Base-by-base conservation (phyloP, 2,329 filamentous ascomycete species). In the Fusarium pseudograminearum region DNA sequence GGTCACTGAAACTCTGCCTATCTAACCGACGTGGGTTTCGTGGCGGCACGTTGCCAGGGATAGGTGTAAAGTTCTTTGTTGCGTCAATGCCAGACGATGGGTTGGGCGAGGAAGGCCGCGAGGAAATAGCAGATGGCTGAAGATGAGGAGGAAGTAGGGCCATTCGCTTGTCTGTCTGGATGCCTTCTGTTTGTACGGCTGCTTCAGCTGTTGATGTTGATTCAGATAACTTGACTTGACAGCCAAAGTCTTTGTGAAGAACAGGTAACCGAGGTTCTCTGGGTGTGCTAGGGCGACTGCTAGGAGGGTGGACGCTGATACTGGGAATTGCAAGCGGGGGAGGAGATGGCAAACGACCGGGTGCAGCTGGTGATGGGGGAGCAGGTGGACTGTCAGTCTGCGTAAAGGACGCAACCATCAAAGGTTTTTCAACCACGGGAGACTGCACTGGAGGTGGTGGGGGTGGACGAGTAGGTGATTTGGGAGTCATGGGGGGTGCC, bases 281-380 rank as follows among this genome's bases (percentile, higher is more conserved):
- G 3, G 93, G 93, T 4, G 93, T 94, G 7, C 90, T 84, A n/a
- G 95, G 94, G 48, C 92, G 88, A 57, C 93, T 97, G 5, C 86
- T 89, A 1, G 96, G 95, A 33, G 96, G 96, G 72, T 97, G 92
- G 53, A 99, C 93, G 58, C 93, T 92, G 76, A 99, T 99, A 73
- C 90, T 92, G 1, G 95, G 95, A 65, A 98, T 91, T 7, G 84
- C 76, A 62, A 88, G 80, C 70, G 83, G 81, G 59, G 80, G 75
- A 48, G 70, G 79, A 51, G 71, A 57, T 11, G 78, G 73, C 6
- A 79, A 74, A 3, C 47, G n/a, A 16, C 33, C 24, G 26, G 53
- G 38, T 10, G 52, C 28, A 24, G 38, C 57, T 7, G 54, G 46
- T 18, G 54, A 47, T 11, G 41, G 31, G 16, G 36, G 71, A 31